Evolutionary conservation across 1,284 basidiomycete genomes (phyloP).

Genomic region (Cryptococcus floricola): DNA sequence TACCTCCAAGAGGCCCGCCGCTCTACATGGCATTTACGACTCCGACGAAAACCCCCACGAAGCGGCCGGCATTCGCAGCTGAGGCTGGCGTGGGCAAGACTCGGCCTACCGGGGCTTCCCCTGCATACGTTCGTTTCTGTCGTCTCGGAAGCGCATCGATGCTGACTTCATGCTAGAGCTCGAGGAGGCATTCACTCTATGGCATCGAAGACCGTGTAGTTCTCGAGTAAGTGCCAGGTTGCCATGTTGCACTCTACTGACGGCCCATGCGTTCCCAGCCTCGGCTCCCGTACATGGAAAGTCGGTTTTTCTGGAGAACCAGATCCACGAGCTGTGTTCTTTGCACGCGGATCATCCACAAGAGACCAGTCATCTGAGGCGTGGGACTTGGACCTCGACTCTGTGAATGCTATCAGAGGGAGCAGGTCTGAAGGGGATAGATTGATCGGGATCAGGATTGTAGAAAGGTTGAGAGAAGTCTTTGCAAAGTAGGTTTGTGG

Average conservation of each 20-base stretch:
- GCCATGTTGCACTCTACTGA: neutral
- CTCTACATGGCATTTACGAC: neutral
- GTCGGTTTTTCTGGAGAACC: constrained; percentile 51
- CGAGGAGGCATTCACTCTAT: constrained; percentile 48
- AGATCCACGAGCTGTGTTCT: constrained; percentile 47
- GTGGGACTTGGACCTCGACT: constrained; percentile 42
- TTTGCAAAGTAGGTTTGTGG: constrained; percentile 72
- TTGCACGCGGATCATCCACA: constrained; percentile 7
- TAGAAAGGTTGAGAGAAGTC: constrained; percentile 65
- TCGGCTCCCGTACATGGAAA: constrained; percentile 50
- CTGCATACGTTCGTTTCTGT: constrained; percentile 31
- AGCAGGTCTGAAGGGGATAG: constrained; percentile 64
- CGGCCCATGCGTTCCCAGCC: constrained; percentile 23
- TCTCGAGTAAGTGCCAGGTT: constrained; percentile 41
- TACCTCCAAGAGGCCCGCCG: neutral
- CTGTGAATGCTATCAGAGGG: constrained; percentile 21
- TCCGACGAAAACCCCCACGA: constrained; percentile 23
- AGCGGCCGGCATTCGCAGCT: constrained; percentile 23
- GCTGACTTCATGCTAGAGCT: constrained; percentile 28
- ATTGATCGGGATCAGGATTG: constrained; percentile 64
- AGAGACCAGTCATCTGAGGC: constrained; percentile 19
- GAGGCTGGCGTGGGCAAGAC: constrained; percentile 31
- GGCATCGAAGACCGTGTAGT: constrained; percentile 51
- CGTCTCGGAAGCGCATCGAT: neutral
- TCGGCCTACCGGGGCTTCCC: constrained; percentile 31